These are phyloP conservation scores for Incumbomyces delicatus DNA, from an alignment of 2,329 filamentous ascomycete genomes.

Conservation along the genomic window DNA sequence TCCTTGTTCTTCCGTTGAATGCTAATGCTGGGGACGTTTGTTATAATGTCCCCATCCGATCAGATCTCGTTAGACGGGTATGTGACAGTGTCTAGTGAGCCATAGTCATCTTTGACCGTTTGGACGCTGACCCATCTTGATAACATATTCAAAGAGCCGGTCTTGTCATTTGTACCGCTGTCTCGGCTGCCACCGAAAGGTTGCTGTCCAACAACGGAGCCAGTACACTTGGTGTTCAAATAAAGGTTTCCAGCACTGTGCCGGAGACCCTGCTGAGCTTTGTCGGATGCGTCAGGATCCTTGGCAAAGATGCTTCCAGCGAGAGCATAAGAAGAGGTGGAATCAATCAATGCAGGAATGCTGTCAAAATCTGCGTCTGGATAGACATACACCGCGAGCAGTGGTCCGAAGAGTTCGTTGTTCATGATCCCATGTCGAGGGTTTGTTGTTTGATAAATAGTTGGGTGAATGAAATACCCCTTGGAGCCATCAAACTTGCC, in stretches of 20 bases:
- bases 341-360: conserved; percentile 27
- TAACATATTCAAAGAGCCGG: conserved; percentile 55
- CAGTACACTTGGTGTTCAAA: conserved; percentile 47
- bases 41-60: conserved; percentile 13
- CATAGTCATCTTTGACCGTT: conserved; percentile 68
- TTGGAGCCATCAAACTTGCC: conserved; percentile 67
- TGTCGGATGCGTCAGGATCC: conserved; percentile 27
- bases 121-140: conserved; percentile 57
- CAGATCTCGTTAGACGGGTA: conserved; percentile 44
- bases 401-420: conserved; percentile 73
- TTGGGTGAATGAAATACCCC: conserved; percentile 77
- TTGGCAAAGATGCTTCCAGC: conserved; percentile 35
- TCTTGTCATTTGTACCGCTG: conserved; percentile 65
- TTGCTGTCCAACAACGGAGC: conserved; percentile 63
- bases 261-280: conserved; percentile 29
- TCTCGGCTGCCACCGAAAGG: conserved; percentile 60
- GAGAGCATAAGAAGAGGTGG: conserved; percentile 32
- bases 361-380: conserved; percentile 53
- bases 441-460: conserved; percentile 66
- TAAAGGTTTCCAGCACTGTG: conserved; percentile 34
- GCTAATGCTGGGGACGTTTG: no score
- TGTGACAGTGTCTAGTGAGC: conserved; percentile 49
- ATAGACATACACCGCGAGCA: conserved; percentile 68
- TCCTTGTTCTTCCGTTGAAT: no score
- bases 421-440: conserved; percentile 64